Conservation (phyloP, 805 yeast genomes). For the Clavispora fructus region DNA sequence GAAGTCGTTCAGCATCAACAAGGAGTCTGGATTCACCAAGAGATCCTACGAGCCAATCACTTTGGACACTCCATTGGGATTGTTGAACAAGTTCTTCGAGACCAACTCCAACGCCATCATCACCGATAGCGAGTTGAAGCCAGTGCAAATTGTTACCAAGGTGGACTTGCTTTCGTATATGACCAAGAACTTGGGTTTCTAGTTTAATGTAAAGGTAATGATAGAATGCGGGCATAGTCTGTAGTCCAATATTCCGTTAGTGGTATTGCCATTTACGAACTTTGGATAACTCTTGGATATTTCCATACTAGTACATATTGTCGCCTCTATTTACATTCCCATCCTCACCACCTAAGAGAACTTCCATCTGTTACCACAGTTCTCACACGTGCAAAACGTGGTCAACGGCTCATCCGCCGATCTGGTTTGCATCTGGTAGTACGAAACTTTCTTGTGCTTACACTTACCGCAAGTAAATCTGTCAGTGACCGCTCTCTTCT, state of each 20-base stretch:
- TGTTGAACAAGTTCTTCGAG: conserved; percentile 75
- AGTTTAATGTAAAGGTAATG: neutral
- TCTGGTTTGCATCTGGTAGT: conserved; percentile 96
- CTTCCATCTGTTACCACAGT: conserved; percentile 97
- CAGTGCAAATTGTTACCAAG: conserved; percentile 81
- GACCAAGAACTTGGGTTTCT: conserved; percentile 25
- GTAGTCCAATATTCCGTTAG: too few species aligned
- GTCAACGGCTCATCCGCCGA: conserved; percentile 99
- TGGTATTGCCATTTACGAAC: too few species aligned
- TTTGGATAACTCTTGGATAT: neutral
- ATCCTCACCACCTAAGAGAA: conserved; percentile 49
- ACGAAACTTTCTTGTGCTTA: conserved; percentile 93
- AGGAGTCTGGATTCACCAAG: conserved; percentile 51
- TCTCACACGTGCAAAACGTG: conserved; percentile 96
- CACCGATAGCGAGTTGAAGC: conserved; percentile 64
- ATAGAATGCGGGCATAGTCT: neutral
- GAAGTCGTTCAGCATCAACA: conserved; percentile 57
- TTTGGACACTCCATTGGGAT: conserved; percentile 56
- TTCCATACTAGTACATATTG: conserved; percentile 1
- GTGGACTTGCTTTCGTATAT: conserved; percentile 67
- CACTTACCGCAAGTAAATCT: conserved; percentile 97
- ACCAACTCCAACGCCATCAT: conserved; percentile 80
- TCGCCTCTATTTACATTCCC: neutral
- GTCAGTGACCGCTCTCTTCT: conserved; percentile 93
- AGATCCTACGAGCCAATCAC: conserved; percentile 65